Conservation (phyloP, 225 moss, liverwort and hornwort species). For the Asterella californica region DNA sequence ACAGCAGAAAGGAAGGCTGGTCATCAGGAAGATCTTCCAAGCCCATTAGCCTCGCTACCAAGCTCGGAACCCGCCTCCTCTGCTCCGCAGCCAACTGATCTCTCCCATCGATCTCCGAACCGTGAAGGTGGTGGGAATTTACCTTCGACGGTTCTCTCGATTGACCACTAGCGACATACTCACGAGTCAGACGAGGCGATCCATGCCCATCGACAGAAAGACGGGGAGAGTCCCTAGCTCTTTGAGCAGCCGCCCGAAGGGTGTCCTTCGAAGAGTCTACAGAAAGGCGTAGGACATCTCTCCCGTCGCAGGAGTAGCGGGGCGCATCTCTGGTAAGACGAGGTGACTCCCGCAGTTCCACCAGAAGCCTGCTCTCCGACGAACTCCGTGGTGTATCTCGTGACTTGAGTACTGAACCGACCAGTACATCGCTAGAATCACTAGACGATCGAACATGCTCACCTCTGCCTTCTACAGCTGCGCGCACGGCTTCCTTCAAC, state of each 20-base stretch:
- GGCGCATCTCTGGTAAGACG: conserved; percentile 48
- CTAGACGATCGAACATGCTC: conserved; percentile 37
- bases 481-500: conserved; percentile 41
- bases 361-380: conserved; percentile 35
- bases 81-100: conserved; percentile 27
- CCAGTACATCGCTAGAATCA: conserved; percentile 33
- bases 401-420: conserved; percentile 1
- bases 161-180: conserved; percentile 1
- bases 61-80: conserved; percentile 38
- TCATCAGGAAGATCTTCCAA: conserved; percentile 44
- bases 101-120: conserved; percentile 26
- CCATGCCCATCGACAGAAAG: conserved; percentile 33
- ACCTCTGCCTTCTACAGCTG: conserved; percentile 36
- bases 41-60: conserved; percentile 51
- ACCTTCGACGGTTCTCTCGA: conserved; percentile 5
- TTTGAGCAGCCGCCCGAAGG: conserved; percentile 24
- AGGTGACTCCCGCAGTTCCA: conserved; percentile 49
- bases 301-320: conserved; percentile 46
- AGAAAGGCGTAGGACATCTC: conserved; percentile 32
- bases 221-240: conserved; percentile 38
- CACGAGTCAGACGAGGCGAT: conserved; percentile 19
- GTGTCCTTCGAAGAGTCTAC: conserved; percentile 22
- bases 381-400: conserved; percentile 34
- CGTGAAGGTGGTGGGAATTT: conserved; percentile 7
- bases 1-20: conserved; percentile 3